Conservation (phyloP, 768 basidiomycete species). For the Termitomyces sp. region DNA sequence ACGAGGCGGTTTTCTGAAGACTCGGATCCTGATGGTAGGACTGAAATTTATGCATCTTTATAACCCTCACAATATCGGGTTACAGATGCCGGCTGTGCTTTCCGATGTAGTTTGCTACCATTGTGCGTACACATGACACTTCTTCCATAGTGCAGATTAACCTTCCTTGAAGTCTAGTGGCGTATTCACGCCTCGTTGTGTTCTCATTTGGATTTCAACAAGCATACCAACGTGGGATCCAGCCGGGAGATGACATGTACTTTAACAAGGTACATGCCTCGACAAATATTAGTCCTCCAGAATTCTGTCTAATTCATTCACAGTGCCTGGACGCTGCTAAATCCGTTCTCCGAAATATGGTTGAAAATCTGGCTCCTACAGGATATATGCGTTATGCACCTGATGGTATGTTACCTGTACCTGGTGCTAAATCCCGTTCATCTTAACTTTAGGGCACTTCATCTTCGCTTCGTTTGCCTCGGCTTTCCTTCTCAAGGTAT, state of each 20-base stretch:
- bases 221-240: constrained; percentile 66
- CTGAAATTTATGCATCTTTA: neutral
- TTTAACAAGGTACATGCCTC: constrained; percentile 50
- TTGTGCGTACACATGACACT: constrained; percentile 56
- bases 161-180: constrained; percentile 47
- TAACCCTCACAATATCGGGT: constrained; percentile 1
- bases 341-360: constrained; percentile 57
- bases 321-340: constrained; percentile 72
- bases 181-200: constrained; percentile 79
- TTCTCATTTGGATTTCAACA: constrained; percentile 85
- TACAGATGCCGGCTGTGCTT: constrained; percentile 49
- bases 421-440: neutral
- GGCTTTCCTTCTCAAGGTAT: constrained; percentile 76
- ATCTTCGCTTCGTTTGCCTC: constrained; percentile 78
- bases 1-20: constrained; percentile 48
- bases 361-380: constrained; percentile 58
- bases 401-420: constrained; percentile 45
- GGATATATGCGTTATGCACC: constrained; percentile 78
- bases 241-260: constrained; percentile 56
- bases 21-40: constrained; percentile 50
- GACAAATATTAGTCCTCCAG: neutral
- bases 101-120: constrained; percentile 64
- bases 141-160: neutral
- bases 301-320: neutral
- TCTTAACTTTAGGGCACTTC: constrained; percentile 49